Evolutionary conservation across 352 stramenopile species (phyloP), one percentile per base, ranked within the genome.

Genomic region (Phytophthora palmivora): DNA sequence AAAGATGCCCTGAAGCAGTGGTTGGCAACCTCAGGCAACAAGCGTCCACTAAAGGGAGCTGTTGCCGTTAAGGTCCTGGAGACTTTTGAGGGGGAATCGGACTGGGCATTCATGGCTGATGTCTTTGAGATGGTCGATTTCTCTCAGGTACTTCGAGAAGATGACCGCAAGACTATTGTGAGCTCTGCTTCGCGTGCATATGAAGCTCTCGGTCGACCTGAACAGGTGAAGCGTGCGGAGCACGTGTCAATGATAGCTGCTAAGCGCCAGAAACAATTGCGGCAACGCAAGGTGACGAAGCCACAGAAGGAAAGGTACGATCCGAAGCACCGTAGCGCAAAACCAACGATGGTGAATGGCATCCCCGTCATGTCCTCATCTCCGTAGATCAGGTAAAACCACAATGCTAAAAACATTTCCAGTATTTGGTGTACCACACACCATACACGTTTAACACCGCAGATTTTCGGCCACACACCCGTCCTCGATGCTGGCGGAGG

Each of bases 121-220:
- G 30, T 77, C 6, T 76, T 83, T 24, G 52, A 77, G 2, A 34
- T 72, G 14, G 72, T 67, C 22, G 64, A 83, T 44, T 72, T 76
- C 32, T 39, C 66, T 7, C 41, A 44, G 3, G 51, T 58, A 4
- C 58, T 49, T 14, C 64, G 52, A 7, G 58, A 66, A 37, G 68
- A 72, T 9, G 43, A 79, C 16, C 15, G 61, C 24, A 54, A 71
- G 15, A 44, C 53, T 22, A 67, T 83, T 32, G 52, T 69, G 19
- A 67, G 21, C 22, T 46, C 49, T 39, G 54, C 63, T 30, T 67
- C 70, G 18, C 74, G 61, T 28, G 71, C 74, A n/a, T 76, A 75
- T 32, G 38, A 70, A 54, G 60, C 58, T 18, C 68, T 83, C 12
- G 68, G 48, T 37, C 45, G 67, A 30, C 47, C 57, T 45, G 67